Base-by-base conservation (phyloP, 2,329 filamentous ascomycete genomes). In the Coniochaeta sp. region DNA sequence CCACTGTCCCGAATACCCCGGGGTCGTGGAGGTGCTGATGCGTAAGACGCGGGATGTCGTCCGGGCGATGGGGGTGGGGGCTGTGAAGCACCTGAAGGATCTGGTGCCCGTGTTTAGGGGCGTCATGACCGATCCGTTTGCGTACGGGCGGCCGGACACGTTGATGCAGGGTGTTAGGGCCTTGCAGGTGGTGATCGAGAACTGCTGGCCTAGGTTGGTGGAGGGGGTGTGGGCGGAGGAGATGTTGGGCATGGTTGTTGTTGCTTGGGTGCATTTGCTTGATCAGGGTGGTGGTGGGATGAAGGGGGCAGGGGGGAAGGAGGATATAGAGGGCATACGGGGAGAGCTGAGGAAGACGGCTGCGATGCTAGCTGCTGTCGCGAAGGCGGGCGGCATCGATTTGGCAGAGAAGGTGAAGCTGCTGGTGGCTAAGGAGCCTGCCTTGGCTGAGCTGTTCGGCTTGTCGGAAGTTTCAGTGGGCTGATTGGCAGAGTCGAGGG, bases 91-190 rank as follows among this genome's bases (percentile, higher is more conserved):
- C 70, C 74, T 92, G 1, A 85, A 90, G 79, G 83, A 86, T 54
- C 72, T 93, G 8, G 70, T 96, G 0, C 85, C 89, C 0, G 78
- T 93, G 64, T 72, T 91, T 11, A 84, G 84, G 2, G 76, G 78
- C 43, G 82, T 88, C 11, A 76, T 96, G 59, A 80, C 83, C 2
- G 86, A 92, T 67, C 86, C 90, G 0, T 90, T 95, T 68, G 81
- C 81, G 1, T 74, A 81, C 11, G 77, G 80, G 1, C 77, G 83
- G 63, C 76, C 81, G 1, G 73, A 78, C 0, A 74, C 87, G 1
- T 73, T 91, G 1, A 59, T 79, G 0, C 76, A 81, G 0, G 81
- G 85, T 0, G 71, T 81, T 2, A 70, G 76, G 19, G 79, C 85
- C 1, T 67, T 91, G 24, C 80, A 85, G 58, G 74, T 76, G 0